Evolutionary conservation across 169 alveolate species (phyloP).

Genomic region (Cryptosporidium canis): DNA sequence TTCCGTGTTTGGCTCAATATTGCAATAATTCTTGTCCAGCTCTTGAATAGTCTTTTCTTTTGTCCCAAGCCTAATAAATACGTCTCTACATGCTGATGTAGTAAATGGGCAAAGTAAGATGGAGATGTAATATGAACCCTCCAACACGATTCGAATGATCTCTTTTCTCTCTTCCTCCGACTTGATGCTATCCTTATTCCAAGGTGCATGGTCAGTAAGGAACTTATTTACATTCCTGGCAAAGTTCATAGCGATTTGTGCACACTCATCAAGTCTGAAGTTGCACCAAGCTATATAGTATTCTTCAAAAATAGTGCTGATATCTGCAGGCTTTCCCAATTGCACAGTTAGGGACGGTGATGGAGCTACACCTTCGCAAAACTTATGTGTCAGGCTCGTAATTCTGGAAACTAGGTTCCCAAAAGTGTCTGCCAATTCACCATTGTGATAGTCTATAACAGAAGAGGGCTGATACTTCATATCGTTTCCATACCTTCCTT

Average conservation of each 20-base stretch:
- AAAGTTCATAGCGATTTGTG: conserved; percentile 80
- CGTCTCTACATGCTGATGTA: conserved; percentile 83
- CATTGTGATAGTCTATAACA: conserved; percentile 81
- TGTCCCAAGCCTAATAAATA: conserved; percentile 82
- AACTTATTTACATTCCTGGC: conserved; percentile 85
- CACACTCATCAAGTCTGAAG: conserved; percentile 79
- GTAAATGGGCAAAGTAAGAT: conserved; percentile 87
- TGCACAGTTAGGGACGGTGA: conserved; percentile 67
- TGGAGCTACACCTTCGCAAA: conserved; percentile 82
- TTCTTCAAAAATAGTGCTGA: conserved; percentile 76
- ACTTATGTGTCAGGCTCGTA: conserved; percentile 79
- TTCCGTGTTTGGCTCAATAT: conserved; percentile 11
- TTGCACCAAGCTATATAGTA: conserved; percentile 72
- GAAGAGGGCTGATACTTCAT: conserved; percentile 80
- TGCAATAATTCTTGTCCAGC: not conserved
- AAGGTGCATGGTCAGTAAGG: conserved; percentile 88
- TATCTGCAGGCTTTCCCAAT: conserved; percentile 81
- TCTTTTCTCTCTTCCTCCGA: conserved; percentile 75
- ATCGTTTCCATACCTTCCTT: conserved; percentile 81
- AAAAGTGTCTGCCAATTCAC: conserved; percentile 85
- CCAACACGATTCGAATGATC: conserved; percentile 86
- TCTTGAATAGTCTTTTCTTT: conserved; percentile 23
- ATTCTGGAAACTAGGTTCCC: conserved; percentile 86
- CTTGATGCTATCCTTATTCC: conserved; percentile 79
- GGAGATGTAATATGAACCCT: conserved; percentile 87